Conservation (phyloP, 345 rosid species). For the Syzygium grande region DNA sequence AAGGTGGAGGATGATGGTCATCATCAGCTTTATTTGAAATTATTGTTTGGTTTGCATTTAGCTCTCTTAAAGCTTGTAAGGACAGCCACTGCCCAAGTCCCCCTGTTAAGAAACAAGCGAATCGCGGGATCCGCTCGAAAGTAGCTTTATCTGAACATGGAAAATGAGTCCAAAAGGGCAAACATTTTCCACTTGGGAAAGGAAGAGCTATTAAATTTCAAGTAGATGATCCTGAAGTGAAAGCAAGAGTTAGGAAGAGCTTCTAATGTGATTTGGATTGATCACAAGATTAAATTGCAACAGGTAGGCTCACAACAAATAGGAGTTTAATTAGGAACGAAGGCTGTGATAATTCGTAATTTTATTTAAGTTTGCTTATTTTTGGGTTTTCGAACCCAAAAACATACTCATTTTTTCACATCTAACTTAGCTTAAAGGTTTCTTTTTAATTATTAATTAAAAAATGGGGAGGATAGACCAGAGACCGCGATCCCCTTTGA, state of each 20-base stretch:
- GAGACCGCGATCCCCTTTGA: not conserved
- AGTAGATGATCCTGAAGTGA: not conserved
- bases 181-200: not conserved
- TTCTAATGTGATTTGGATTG: not conserved
- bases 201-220: not conserved
- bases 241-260: not conserved
- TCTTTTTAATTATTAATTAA: not conserved
- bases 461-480: not conserved
- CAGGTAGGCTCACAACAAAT: not conserved
- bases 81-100: not conserved
- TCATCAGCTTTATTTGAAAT: slow-evolving; percentile 2
- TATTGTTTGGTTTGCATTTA: not conserved
- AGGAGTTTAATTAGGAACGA: not conserved
- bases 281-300: not conserved
- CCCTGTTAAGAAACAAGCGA: not conserved
- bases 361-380: not conserved
- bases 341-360: not conserved
- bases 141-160: not conserved
- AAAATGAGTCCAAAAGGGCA: not conserved
- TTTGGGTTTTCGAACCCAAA: not conserved
- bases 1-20: not conserved
- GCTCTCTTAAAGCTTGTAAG: not conserved
- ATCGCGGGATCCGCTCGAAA: slow-evolving; percentile 4
- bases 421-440: not conserved
- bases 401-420: not conserved